phyloP scores from a whole-genome alignment of 1,284 basidiomycete species.

The Ceratobasidium sp. region DNA sequence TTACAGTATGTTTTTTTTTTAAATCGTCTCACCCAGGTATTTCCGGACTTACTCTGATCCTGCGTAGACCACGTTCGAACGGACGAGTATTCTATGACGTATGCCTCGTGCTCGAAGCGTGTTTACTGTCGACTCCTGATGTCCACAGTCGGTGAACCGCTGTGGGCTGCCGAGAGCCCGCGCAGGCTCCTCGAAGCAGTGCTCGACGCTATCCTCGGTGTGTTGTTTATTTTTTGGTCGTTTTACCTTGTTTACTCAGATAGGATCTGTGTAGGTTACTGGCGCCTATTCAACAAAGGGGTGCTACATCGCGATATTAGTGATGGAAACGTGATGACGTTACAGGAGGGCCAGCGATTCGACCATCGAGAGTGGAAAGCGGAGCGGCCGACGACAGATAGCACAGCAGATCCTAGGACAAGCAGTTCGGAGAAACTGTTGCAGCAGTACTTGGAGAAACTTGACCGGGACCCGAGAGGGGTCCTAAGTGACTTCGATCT shows the following conservation, averaged over 20 bases:
- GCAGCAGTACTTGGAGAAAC: neutral
- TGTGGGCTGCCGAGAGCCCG: neutral
- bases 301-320: constrained; percentile 13
- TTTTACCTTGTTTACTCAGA: neutral
- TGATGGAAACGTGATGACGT: constrained; percentile 13
- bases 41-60: too few species aligned
- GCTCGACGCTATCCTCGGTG: constrained; percentile 6
- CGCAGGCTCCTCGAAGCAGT: neutral
- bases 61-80: too few species aligned
- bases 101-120: neutral
- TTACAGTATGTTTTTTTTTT: too few species aligned
- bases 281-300: constrained; percentile 18
- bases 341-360: neutral
- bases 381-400: neutral
- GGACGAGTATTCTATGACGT: too few species aligned
- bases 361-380: neutral
- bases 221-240: neutral
- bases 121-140: constrained; percentile 10
- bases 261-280: neutral
- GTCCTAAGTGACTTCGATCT: constrained; percentile 18
- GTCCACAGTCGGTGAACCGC: constrained; percentile 10
- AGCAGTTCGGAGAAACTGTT: neutral
- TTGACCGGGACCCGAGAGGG: constrained; percentile 1
- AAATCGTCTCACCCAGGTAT: too few species aligned
- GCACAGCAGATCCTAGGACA: too few species aligned